These are phyloP conservation scores for Bothriochloa decipiens DNA, from an alignment of 176 grass and related monocot genomes.

Conservation along the genomic window DNA sequence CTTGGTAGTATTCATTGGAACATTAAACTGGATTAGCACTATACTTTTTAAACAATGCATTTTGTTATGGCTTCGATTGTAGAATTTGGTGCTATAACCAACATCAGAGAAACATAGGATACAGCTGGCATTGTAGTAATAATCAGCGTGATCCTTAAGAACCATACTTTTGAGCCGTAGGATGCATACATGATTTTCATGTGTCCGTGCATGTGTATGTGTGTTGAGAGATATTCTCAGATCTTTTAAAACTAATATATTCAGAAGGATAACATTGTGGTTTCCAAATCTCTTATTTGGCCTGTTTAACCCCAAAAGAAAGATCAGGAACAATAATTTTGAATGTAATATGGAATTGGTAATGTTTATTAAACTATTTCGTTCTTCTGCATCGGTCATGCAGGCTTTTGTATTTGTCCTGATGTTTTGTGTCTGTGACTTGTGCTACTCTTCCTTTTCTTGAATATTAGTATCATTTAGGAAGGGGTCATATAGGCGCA, in stretches of 20 bases:
- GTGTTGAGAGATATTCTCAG: not conserved
- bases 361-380: not conserved
- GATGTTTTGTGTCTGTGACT: not conserved
- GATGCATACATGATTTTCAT: not conserved
- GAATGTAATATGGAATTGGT: not conserved
- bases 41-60: not conserved
- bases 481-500: constrained; percentile 90
- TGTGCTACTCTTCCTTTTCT: constrained; percentile 27
- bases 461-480: constrained; percentile 84
- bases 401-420: not conserved
- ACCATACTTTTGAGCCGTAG: not conserved
- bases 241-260: not conserved
- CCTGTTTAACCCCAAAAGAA: constrained; percentile 9
- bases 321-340: not conserved
- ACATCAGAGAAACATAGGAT: constrained; percentile 3
- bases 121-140: not conserved
- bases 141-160: not conserved
- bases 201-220: not conserved
- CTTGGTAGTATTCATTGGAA: not conserved
- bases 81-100: not conserved
- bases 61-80: not conserved
- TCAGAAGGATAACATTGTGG: not conserved
- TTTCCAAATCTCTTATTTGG: constrained; percentile 1
- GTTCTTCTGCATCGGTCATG: not conserved
- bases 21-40: not conserved